phyloP scores from a whole-genome alignment of 2,329 filamentous ascomycete species.

The Curvularia spicifera region DNA sequence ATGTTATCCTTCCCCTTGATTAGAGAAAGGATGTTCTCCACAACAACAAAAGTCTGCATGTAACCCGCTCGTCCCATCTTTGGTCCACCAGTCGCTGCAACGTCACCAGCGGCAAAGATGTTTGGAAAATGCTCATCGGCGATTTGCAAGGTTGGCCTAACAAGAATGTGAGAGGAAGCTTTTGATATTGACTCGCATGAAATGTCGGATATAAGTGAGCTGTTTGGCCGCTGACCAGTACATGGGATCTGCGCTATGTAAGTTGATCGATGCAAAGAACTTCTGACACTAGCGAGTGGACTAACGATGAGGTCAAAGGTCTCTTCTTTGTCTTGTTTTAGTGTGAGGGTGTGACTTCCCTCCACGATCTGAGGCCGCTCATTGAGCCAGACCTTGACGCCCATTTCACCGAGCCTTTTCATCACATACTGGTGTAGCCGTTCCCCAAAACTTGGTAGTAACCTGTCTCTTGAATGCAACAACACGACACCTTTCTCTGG shows the following conservation, averaged over 20 bases:
- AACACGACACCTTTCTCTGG: conserved; percentile 64
- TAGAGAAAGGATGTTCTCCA: background rate
- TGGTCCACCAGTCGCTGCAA: conserved; percentile 61
- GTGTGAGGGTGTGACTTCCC: conserved; percentile 6
- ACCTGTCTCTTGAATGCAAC: conserved; percentile 61
- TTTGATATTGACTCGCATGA: conserved; percentile 52
- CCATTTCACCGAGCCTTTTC: conserved; percentile 55
- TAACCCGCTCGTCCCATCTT: conserved; percentile 62
- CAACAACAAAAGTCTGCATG: conserved; percentile 55
- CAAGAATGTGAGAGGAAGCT: conserved; percentile 56
- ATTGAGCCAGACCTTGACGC: conserved; percentile 58
- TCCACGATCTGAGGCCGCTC: conserved; percentile 52
- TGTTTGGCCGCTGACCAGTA: conserved; percentile 65
- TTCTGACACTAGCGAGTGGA: background rate
- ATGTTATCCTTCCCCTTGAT: background rate
- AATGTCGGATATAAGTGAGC: conserved; percentile 55
- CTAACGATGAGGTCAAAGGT: background rate
- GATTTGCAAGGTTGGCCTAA: conserved; percentile 65
- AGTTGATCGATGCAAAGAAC: background rate
- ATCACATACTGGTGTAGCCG: conserved; percentile 50
- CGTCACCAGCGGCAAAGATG: conserved; percentile 69
- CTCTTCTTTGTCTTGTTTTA: conserved; percentile 1
- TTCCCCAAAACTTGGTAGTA: conserved; percentile 61
- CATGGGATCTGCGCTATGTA: conserved; percentile 57
- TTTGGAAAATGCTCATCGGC: conserved; percentile 54